Conservation (phyloP, 176 grass and related monocot genomes). For the Thalia dealbata region DNA sequence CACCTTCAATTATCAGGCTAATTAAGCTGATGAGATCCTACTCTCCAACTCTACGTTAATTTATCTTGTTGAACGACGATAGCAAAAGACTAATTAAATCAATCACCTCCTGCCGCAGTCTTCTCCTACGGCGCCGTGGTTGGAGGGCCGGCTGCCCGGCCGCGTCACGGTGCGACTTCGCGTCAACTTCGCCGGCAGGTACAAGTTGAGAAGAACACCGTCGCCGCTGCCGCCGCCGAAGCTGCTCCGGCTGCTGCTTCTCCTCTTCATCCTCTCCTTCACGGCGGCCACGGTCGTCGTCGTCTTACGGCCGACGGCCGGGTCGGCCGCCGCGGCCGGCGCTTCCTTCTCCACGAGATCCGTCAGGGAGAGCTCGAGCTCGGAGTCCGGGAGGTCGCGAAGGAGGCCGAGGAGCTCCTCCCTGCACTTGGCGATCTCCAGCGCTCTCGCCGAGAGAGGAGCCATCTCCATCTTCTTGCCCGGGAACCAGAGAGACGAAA, state of each 20-base stretch:
- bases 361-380: constrained; percentile 28
- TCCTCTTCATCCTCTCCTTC: constrained; percentile 16
- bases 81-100: background rate
- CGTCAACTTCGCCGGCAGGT: constrained; percentile 10
- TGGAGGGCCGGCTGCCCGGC: background rate
- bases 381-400: constrained; percentile 22
- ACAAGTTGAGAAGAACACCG: constrained; percentile 30
- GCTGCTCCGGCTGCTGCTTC: constrained; percentile 1
- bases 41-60: too few species aligned
- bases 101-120: constrained; percentile 27
- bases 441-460: background rate
- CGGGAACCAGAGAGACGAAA: constrained; percentile 1
- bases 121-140: background rate
- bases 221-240: background rate
- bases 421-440: constrained; percentile 1
- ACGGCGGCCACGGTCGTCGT: background rate
- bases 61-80: background rate
- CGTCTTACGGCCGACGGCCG: background rate
- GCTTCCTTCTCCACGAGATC: constrained; percentile 21
- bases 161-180: background rate
- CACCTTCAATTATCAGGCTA: too few species aligned
- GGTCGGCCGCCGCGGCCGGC: background rate
- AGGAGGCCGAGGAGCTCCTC: constrained; percentile 19
- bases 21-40: too few species aligned
- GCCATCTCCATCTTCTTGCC: constrained; percentile 1